Base-by-base conservation (phyloP, 1,284 basidiomycete species). In the Malassezia sympodialis region DNA sequence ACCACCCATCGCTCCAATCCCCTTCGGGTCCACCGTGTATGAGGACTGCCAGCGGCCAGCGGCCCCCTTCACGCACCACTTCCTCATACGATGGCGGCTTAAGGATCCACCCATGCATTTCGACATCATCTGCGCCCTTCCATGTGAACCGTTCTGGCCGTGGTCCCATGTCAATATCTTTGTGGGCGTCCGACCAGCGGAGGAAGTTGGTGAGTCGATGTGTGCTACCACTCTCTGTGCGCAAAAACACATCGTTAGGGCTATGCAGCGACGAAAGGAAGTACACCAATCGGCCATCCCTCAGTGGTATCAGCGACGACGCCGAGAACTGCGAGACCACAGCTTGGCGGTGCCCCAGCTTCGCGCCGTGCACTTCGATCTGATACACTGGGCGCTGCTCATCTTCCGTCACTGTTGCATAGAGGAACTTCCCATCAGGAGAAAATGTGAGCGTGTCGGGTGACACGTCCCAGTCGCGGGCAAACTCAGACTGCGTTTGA, bases 21-120 rank as follows among this genome's bases (percentile, higher is more conserved):
- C 63, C 62, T 35, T 69, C 66, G 19, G 68, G 68, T 1, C 68
- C 68, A 7, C 68, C 68, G 51, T 70, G 68, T 19, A 68, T 62
- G 14, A 67, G 44, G 17, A 65, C 55, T 2, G 50, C 49, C 15
- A 67, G 45, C 15, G 61, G 56, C 24, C 49, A 60, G 35, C 48
- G 53, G 26, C 19, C 5, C 2, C 39, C 49, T 32, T 42, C 12
- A 24, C 40, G 4, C 2, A 26, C 21, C 31, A 28, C 27, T 7
- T 54, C 49, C 27, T 55, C 48, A 24, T 53, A 67, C 34, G 61
- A 51, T 0, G 60, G 58, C 11, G 65, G 62, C n/a, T 31, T 35
- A 41, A 54, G n/a, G 21, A 63, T 34, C 63, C 63, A 66, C 31
- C 57, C 64, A 44, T 44, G 60, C 37, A 41, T 47, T 10, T 31